Base-by-base conservation (phyloP, 108 stramenopile genomes). In the Asterionellopsis glacialis region DNA sequence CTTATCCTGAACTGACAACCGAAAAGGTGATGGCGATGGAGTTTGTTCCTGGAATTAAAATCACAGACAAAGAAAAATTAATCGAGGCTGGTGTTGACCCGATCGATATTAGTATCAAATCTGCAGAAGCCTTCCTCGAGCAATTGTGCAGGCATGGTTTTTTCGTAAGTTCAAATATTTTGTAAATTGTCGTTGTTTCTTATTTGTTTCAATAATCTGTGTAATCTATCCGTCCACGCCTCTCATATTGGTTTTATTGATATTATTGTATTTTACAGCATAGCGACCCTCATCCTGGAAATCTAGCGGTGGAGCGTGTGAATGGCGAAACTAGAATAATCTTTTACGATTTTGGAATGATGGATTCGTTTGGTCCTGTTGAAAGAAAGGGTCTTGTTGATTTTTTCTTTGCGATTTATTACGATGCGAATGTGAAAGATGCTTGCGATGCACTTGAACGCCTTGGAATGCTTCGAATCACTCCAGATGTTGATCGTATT, bases 261-360 rank as follows among this genome's bases (percentile, higher is more conserved):
- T 55, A 51, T 39, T 27, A 6, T 60, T 18, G 24, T 39, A 25
- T 40, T 9, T n/a, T 45, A 50, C 41, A 61, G 61, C 73, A 74
- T 70, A 53, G 57, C n/a, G 70, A 84, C 59, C 82, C 84, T 1
- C 83, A 85, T 47, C 88, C 84, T 22, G 94, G 96, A 41, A 96
- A 96, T 67, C 76, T 97, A 49, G 88, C 96, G 21, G 90, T 93
- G 27, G 89, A 97, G 75, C 80, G 72, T 64, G 76, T 70, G 13
- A 68, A 72, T 9, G 94, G 94, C 9, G 76, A 84, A 52, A 81
- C 87, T 18, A 57, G 82, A 11, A 44, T 98, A 13, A 95, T 98
- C 9, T 98, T 95, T 74, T 98, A 97, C 59, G 98, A 98, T 69
- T 98, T 97, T 76, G 97, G 96, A 19, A 98, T 98, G 98, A 98